Evolutionary conservation across 352 stramenopile species (phyloP), one percentile per base, ranked within the genome.

Genomic region (Achlya hypogyna): DNA sequence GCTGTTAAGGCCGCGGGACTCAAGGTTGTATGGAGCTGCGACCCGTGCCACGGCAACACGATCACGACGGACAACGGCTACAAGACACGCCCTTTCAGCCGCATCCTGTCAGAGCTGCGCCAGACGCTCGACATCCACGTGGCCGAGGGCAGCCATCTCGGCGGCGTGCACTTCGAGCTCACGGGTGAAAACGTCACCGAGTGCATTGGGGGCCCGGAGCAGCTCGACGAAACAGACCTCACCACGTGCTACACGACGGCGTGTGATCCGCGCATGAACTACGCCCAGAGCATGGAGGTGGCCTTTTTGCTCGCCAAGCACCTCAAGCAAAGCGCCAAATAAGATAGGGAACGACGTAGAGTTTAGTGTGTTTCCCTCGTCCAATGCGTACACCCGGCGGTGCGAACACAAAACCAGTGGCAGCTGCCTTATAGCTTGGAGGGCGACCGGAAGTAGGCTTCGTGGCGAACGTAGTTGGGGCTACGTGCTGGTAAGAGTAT

Each of bases 131-230:
- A 99, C 79, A 97, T 99, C 38, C 97, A 99, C 75, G 88, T 93
- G 38, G 82, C 95, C 64, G 89, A 97, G 75, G 96, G 95, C 64
- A 97, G 86, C 45, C 86, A 88, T 63, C 86, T 98, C 27, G 96
- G 96, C 35, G 96, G 92, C 32, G 89, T 98, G 42, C 90, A 99
- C 74, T 90, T 99, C 72, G 96, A 99, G 74, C 95, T 99, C 78
- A 99, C 96, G 23, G 96, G 96, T 49, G 94, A 99, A 73, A 97
- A 99, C 82, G 97, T 99, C 32, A 99, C 96, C 1, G 97, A 99
- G 79, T 99, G 97, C 78, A 98, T 97, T 62, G 97, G 97, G 62
- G 97, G 97, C 25, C 84, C 98, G 0, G 86, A 97, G 65, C 87
- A 87, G 63, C 91, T 99, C 29, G 95, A 88, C 45, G 95, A 98